phyloP scores from a whole-genome alignment of 176 grass and related monocot genomes.

The Oryza glumipatula region DNA sequence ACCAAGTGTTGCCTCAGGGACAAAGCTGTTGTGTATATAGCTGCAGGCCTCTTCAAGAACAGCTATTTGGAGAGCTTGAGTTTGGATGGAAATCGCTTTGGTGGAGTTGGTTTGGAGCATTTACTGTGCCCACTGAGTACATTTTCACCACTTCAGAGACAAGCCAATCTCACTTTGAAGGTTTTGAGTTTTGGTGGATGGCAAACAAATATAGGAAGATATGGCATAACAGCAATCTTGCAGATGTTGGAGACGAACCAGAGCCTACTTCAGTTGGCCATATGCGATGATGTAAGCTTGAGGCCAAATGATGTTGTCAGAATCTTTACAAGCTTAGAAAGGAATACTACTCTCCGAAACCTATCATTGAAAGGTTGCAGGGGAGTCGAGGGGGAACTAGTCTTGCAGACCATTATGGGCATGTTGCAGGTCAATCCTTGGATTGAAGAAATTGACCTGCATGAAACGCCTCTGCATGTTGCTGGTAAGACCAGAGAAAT shows the following conservation, averaged over 20 bases:
- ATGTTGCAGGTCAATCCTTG: slow-evolving; percentile 87
- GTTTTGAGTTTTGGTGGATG: slow-evolving; percentile 76
- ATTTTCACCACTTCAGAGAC: slow-evolving; percentile 81
- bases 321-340: slow-evolving; percentile 83
- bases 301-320: slow-evolving; percentile 69
- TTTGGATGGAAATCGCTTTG: slow-evolving; percentile 80
- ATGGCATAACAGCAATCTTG: slow-evolving; percentile 71
- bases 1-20: slow-evolving; percentile 69
- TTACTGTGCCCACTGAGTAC: slow-evolving; percentile 79
- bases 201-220: slow-evolving; percentile 53
- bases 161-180: slow-evolving; percentile 77
- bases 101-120: slow-evolving; percentile 81
- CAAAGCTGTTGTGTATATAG: slow-evolving; percentile 86
- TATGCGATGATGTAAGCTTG: slow-evolving; percentile 69
- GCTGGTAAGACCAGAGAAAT: slow-evolving; percentile 62
- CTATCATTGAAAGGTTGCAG: slow-evolving; percentile 74
- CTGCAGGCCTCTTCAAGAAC: slow-evolving; percentile 95
- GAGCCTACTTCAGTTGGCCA: slow-evolving; percentile 61
- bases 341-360: slow-evolving; percentile 63
- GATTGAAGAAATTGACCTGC: slow-evolving; percentile 95
- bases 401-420: slow-evolving; percentile 72
- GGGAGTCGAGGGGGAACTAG: slow-evolving; percentile 75
- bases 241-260: slow-evolving; percentile 89
- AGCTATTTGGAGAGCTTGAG: slow-evolving; percentile 66
- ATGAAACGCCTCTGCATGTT: slow-evolving; percentile 76